Percentiles rank a stretch among this genome's conserved stretches.
Conservation (phyloP, 768 basidiomycete species). For the Boletus tylopilopsis region DNA sequence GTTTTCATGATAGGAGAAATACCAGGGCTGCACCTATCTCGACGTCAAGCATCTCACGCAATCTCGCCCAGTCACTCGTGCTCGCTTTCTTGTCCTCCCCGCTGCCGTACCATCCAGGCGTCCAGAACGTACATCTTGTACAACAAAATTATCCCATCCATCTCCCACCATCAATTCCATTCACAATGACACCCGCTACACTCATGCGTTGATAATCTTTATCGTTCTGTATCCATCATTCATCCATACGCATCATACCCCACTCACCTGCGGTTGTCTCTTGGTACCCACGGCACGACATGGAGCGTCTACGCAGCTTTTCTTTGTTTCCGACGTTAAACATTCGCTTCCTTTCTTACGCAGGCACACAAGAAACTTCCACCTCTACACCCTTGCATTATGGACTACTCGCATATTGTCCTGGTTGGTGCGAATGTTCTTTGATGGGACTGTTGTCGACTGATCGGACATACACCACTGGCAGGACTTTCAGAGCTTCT, state of each 20-base stretch:
- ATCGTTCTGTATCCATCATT: constrained; percentile 34
- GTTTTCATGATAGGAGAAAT: constrained; percentile 31
- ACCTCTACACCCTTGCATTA: constrained; percentile 18
- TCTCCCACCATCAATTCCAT: constrained; percentile 9
- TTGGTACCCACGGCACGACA: constrained; percentile 10
- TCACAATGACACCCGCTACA: constrained; percentile 25
- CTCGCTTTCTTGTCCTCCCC: constrained; percentile 2
- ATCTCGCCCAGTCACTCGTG: not conserved
- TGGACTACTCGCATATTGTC: constrained; percentile 27
- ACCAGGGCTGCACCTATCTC: constrained; percentile 20
- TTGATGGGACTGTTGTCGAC: constrained; percentile 12
- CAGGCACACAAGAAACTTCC: constrained; percentile 21
- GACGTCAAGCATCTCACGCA: constrained; percentile 11
- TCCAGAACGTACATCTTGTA: constrained; percentile 22
- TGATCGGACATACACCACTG: constrained; percentile 14
- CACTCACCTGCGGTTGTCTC: constrained; percentile 15
- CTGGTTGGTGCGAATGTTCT: constrained; percentile 16
- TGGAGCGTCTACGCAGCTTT: constrained; percentile 16
- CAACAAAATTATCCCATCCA: constrained; percentile 15
- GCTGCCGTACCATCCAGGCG: constrained; percentile 5
- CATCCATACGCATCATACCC: constrained; percentile 28
- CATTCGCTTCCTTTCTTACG: constrained; percentile 15
- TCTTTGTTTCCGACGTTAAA: constrained; percentile 8
- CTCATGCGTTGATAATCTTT: constrained; percentile 29
- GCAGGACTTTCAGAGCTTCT: constrained; percentile 21